phyloP scores from a whole-genome alignment of 257 asterid species.

The Ligustrum vulgare region DNA sequence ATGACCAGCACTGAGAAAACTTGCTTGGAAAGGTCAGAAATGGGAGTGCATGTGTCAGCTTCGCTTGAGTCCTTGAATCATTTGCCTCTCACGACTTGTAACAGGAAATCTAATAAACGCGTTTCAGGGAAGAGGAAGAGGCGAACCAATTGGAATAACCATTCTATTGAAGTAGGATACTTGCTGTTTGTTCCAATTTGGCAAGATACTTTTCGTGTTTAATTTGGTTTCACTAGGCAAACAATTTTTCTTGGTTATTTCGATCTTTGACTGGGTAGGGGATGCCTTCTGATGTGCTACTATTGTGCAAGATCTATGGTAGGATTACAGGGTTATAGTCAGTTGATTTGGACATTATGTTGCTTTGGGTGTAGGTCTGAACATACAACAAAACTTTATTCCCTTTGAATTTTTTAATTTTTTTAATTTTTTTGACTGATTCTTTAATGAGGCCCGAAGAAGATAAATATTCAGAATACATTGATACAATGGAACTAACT shows the following conservation, averaged over 20 bases:
- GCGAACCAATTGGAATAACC: conserved; percentile 26
- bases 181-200: not conserved
- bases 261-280: not conserved
- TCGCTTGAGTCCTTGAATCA: conserved; percentile 29
- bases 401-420: not conserved
- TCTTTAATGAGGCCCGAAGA: not conserved
- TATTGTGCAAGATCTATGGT: not conserved
- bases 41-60: conserved; percentile 34
- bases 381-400: not conserved
- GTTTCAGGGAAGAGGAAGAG: conserved; percentile 38
- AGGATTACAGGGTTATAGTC: not conserved
- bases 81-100: conserved; percentile 22
- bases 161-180: conserved; percentile 49
- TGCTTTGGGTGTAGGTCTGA: not conserved
- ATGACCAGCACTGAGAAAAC: conserved; percentile 25
- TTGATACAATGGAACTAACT: not conserved
- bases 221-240: not conserved
- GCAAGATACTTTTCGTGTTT: not conserved
- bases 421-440: not conserved
- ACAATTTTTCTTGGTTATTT: conserved; percentile 10
- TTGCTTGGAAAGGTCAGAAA: conserved; percentile 30
- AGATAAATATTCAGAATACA: not conserved
- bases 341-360: not conserved
- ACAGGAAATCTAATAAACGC: conserved; percentile 26
- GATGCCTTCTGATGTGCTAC: not conserved